Conservation (phyloP, 768 basidiomycete species). For the Termitomyces eurrhizus region DNA sequence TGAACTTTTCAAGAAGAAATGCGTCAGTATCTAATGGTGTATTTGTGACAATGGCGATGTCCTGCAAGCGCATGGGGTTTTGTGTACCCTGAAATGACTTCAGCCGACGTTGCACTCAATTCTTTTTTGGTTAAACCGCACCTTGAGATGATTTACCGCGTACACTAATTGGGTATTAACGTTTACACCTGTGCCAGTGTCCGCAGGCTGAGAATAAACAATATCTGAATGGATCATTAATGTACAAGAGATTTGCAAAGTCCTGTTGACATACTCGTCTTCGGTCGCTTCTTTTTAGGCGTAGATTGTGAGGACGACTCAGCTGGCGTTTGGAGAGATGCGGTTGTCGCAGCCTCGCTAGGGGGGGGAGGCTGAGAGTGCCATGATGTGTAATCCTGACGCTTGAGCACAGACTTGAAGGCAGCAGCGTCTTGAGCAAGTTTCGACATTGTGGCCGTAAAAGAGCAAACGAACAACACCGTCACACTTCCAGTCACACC, state of each 20-base stretch:
- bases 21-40: constrained; percentile 73
- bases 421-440: constrained; percentile 68
- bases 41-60: constrained; percentile 77
- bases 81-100: constrained; percentile 46
- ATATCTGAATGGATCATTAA: constrained; percentile 43
- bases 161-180: constrained; percentile 86
- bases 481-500: constrained; percentile 17
- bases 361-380: constrained; percentile 55
- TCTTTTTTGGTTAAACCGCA: constrained; percentile 22
- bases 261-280: constrained; percentile 46
- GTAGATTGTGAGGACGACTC: constrained; percentile 25
- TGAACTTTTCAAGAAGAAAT: constrained; percentile 76
- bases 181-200: constrained; percentile 77
- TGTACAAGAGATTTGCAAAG: constrained; percentile 13
- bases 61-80: constrained; percentile 83
- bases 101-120: constrained; percentile 6
- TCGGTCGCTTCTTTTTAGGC: constrained; percentile 62
- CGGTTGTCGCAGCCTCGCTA: constrained; percentile 3
- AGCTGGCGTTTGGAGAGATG: constrained; percentile 17
- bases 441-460: constrained; percentile 50
- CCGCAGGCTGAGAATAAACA: constrained; percentile 85
- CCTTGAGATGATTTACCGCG: constrained; percentile 79
- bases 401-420: constrained; percentile 61
- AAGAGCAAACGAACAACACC: neutral
- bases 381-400: constrained; percentile 74